Conservation (phyloP, 257 asterid genomes). For the Solanum tacnaense region DNA sequence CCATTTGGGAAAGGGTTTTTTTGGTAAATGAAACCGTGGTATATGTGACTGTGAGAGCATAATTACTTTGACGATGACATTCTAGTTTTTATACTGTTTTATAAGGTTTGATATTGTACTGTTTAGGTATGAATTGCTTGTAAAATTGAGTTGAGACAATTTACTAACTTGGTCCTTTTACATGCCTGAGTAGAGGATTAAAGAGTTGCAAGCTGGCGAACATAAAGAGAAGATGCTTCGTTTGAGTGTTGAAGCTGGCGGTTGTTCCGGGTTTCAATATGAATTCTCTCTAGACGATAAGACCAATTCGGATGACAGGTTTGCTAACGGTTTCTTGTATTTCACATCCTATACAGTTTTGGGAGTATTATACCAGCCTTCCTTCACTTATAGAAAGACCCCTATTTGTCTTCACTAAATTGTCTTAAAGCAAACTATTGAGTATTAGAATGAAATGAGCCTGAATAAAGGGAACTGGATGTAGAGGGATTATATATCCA, state of each 20-base stretch:
- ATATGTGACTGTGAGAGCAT: no score
- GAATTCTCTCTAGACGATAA: slow-evolving; percentile 74
- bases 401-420: background rate
- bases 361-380: background rate
- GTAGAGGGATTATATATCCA: background rate
- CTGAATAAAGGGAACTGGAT: background rate
- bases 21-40: background rate
- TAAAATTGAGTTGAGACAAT: background rate
- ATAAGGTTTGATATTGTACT: background rate
- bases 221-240: slow-evolving; percentile 58
- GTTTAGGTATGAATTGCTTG: background rate
- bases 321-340: background rate
- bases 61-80: background rate
- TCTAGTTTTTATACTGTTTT: background rate
- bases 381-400: background rate
- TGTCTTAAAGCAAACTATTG: background rate
- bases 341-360: background rate
- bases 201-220: slow-evolving; percentile 73
- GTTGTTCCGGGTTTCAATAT: slow-evolving; percentile 96
- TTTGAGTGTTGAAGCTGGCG: slow-evolving; percentile 93
- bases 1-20: background rate
- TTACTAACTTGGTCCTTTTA: background rate
- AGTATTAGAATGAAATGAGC: background rate
- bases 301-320: slow-evolving; percentile 78
- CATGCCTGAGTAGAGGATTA: slow-evolving; percentile 48